Conservation (phyloP, 225 moss, liverwort and hornwort species). For the Neckera pumila region DNA sequence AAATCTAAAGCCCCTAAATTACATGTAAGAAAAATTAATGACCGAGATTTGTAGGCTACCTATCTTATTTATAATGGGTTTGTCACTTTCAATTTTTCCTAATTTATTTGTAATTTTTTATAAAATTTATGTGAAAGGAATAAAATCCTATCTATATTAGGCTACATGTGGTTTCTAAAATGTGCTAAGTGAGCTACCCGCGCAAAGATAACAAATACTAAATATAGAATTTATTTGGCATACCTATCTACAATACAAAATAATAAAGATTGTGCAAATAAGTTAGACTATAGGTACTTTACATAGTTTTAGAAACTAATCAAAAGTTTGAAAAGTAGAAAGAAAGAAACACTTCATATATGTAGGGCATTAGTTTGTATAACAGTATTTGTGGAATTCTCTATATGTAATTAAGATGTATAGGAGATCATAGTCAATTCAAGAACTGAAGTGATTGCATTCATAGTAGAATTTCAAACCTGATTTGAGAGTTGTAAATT, state of each 20-base stretch:
- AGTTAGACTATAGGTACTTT: not conserved
- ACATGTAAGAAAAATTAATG: no score
- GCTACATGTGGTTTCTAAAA: no score
- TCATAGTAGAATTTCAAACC: not conserved
- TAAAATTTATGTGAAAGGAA: no score
- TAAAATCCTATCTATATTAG: no score
- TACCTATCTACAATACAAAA: not conserved
- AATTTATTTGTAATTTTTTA: no score
- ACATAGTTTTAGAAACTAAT: not conserved
- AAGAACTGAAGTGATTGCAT: not conserved
- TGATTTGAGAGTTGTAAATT: not conserved
- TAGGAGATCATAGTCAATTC: not conserved
- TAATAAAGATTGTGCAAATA: not conserved
- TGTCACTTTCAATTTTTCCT: no score
- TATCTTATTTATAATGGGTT: no score
- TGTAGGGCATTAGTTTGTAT: not conserved
- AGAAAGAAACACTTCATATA: not conserved
- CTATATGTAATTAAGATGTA: not conserved
- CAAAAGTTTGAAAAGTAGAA: not conserved
- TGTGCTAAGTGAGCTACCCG: no score
- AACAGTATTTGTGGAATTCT: fast-evolving
- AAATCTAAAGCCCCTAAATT: no score
- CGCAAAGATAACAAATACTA: not conserved
- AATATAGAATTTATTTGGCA: not conserved
- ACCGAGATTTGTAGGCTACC: no score